These are phyloP conservation scores for Trifolium repens DNA, from an alignment of 306 rosid species.

Conservation along the genomic window DNA sequence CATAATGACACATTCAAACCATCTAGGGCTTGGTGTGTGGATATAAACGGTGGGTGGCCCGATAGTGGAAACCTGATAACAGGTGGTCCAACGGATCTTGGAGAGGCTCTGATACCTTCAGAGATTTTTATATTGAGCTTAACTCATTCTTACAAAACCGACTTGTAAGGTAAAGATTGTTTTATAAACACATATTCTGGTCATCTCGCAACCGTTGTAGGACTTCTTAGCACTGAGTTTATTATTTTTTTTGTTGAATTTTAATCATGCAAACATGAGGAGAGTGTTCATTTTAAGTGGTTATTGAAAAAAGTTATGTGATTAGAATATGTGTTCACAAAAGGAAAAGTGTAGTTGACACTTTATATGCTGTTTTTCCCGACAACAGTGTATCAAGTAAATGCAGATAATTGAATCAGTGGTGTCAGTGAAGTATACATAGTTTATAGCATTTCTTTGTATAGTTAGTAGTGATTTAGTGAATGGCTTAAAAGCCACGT, in stretches of 20 bases:
- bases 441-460: slow-evolving; percentile 31
- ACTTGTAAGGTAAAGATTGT: too few species aligned
- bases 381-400: slow-evolving; percentile 57
- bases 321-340: slow-evolving; percentile 33
- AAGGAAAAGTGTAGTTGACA: slow-evolving; percentile 48
- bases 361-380: slow-evolving; percentile 67
- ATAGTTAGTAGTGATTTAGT: slow-evolving; percentile 11
- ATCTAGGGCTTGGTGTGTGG: too few species aligned
- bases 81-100: too few species aligned
- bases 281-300: slow-evolving; percentile 39
- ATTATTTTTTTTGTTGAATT: background rate
- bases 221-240: background rate
- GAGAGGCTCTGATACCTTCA: too few species aligned
- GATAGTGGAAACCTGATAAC: too few species aligned
- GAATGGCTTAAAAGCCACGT: slow-evolving; percentile 15
- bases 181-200: too few species aligned
- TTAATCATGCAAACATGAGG: slow-evolving; percentile 71
- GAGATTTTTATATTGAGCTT: too few species aligned
- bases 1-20: too few species aligned
- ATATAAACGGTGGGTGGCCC: too few species aligned
- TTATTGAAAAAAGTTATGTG: slow-evolving; percentile 37
- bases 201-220: too few species aligned
- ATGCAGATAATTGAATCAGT: slow-evolving; percentile 43
- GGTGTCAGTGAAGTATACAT: slow-evolving; percentile 43
- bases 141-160: too few species aligned